Conservation (phyloP, 495 filamentous ascomycete genomes). For the Elaphomyces granulatus region DNA sequence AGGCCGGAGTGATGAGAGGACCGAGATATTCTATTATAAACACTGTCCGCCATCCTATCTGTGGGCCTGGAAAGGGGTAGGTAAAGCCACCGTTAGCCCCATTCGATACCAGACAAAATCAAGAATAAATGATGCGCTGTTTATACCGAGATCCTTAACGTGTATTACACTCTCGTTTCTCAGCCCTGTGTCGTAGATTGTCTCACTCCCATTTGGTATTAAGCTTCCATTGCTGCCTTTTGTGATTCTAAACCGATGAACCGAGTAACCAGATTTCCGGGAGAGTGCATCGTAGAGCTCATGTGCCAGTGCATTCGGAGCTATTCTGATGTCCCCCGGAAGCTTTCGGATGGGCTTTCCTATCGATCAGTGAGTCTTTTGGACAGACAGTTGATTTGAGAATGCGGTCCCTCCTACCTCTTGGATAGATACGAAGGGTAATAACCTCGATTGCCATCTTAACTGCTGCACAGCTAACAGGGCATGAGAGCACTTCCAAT, state of each 20-base stretch:
- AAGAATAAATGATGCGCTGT: too few species aligned
- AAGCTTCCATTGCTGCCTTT: slow-evolving; percentile 53
- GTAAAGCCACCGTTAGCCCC: too few species aligned
- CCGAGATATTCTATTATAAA: slow-evolving; percentile 92
- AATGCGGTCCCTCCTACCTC: slow-evolving; percentile 1
- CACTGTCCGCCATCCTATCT: slow-evolving; percentile 87
- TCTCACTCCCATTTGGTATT: slow-evolving; percentile 55
- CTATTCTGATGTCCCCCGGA: slow-evolving; percentile 49
- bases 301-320: slow-evolving; percentile 43
- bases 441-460: slow-evolving; percentile 1
- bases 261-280: slow-evolving; percentile 33
- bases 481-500: too few species aligned
- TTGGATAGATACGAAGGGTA: background rate
- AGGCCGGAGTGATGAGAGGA: slow-evolving; percentile 79
- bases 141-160: slow-evolving; percentile 85
- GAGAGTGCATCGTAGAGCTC: slow-evolving; percentile 48
- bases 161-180: slow-evolving; percentile 55
- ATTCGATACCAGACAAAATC: too few species aligned
- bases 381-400: background rate
- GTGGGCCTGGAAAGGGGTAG: slow-evolving; percentile 48
- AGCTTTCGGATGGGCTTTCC: slow-evolving; percentile 57
- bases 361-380: slow-evolving; percentile 7
- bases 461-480: too few species aligned
- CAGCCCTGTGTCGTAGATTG: slow-evolving; percentile 48
- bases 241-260: slow-evolving; percentile 54